Conservation (phyloP, 371 early-diverging fungal genomes). For the Dichotomocladium elegans region DNA sequence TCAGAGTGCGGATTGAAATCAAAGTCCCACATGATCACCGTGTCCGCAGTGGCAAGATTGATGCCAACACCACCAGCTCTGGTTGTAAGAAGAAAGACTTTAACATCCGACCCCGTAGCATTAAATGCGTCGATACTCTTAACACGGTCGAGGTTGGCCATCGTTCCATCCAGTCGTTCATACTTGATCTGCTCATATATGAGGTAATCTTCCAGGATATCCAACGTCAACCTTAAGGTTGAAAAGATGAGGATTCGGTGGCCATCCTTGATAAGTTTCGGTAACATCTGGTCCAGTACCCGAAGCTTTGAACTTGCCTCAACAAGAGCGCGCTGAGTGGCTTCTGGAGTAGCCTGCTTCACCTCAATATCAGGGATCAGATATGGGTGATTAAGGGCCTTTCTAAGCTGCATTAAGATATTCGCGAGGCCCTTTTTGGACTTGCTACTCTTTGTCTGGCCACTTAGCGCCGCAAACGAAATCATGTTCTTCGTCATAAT, state of each 20-base stretch:
- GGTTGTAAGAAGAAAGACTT: conserved; percentile 82
- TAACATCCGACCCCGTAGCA: conserved; percentile 63
- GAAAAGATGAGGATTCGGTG: conserved; percentile 76
- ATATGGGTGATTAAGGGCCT: conserved; percentile 77
- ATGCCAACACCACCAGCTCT: conserved; percentile 95
- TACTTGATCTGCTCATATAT: conserved; percentile 46
- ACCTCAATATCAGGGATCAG: conserved; percentile 53
- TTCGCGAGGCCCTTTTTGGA: conserved; percentile 26
- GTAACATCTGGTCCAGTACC: conserved; percentile 64
- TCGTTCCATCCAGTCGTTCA: conserved; percentile 82
- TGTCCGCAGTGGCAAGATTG: conserved; percentile 92
- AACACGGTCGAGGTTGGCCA: conserved; percentile 64
- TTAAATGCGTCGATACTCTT: conserved; percentile 81
- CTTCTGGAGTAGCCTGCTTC: conserved; percentile 20
- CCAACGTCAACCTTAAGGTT: conserved; percentile 64
- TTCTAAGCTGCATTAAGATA: conserved; percentile 68
- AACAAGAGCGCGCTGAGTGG: conserved; percentile 53
- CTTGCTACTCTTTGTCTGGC: conserved; percentile 17
- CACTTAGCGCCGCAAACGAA: conserved; percentile 39
- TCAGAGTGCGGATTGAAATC: conserved; percentile 96
- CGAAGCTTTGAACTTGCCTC: conserved; percentile 68
- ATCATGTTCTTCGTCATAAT: conserved; percentile 50
- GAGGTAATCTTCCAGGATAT: conserved; percentile 73
- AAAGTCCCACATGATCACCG: conserved; percentile 90
- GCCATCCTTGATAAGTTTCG: conserved; percentile 49